Evolutionary conservation across 805 yeast genomes (phyloP).

Genomic region (Teunomyces stri): DNA sequence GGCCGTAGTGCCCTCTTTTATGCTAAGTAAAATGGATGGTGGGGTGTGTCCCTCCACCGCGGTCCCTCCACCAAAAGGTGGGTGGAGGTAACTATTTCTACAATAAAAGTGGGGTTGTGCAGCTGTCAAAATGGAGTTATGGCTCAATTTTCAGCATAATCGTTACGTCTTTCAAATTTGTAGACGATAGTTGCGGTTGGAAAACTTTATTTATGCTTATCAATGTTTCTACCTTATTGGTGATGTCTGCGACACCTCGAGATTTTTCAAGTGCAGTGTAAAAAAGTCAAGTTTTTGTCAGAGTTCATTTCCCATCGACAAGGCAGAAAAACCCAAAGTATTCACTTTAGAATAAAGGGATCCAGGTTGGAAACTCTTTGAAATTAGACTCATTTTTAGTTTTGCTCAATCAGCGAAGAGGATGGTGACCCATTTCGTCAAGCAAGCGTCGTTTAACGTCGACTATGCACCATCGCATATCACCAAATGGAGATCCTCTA

Average conservation of each 20-base stretch:
- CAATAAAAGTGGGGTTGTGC: neutral
- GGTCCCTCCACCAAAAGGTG: neutral
- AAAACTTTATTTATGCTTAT: neutral
- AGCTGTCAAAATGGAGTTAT: too few species aligned
- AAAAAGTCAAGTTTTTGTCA: neutral
- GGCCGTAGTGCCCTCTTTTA: neutral
- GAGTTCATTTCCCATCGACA: neutral
- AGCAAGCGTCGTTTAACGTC: slow-evolving; percentile 50
- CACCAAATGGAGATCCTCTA: slow-evolving; percentile 71
- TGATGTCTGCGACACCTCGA: neutral
- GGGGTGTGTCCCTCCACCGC: neutral
- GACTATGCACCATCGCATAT: slow-evolving; percentile 73
- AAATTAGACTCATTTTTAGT: neutral
- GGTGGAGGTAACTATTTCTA: neutral
- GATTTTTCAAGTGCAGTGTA: neutral
- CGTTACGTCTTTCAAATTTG: too few species aligned
- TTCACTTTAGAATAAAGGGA: neutral
- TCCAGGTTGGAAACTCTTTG: neutral
- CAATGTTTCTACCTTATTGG: neutral
- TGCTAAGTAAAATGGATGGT: neutral
- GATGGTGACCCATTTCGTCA: slow-evolving; percentile 10
- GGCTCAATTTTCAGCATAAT: too few species aligned
- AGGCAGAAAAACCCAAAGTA: neutral
- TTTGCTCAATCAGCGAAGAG: neutral
- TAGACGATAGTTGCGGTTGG: too few species aligned